A percentile compares a stretch with the other conserved stretches of the same genome.
Evolutionary conservation across 306 rosid species (phyloP).

Genomic region (Rosa multiflora): DNA sequence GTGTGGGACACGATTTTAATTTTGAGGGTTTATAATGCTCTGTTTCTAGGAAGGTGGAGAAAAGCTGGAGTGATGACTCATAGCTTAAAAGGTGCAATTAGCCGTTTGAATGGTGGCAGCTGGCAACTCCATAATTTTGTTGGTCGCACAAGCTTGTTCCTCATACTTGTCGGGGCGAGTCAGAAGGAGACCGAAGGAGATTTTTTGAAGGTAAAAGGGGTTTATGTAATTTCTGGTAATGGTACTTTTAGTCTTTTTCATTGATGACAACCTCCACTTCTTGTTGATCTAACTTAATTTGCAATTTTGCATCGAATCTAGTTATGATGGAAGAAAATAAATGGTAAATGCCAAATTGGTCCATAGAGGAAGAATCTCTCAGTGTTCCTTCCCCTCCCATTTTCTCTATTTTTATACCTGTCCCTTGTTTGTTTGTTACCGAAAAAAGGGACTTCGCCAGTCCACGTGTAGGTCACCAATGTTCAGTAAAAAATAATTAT

Average conservation of each 20-base stretch:
- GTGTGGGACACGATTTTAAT: not conserved
- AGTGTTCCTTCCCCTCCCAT: no score
- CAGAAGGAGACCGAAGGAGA: not conserved
- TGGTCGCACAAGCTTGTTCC: not conserved
- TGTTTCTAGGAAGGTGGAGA: conserved; percentile 26
- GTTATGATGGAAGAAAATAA: not conserved
- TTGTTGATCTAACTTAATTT: not conserved
- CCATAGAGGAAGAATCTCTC: not conserved
- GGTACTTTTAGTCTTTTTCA: not conserved
- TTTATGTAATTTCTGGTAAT: not conserved
- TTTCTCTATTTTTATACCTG: not conserved
- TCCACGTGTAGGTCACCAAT: conserved; percentile 2
- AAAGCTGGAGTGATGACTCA: not conserved
- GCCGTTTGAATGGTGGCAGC: conserved; percentile 25
- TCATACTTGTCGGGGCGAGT: not conserved
- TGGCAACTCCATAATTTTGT: not conserved
- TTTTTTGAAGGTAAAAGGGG: not conserved
- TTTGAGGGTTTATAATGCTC: not conserved
- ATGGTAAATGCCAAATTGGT: not conserved
- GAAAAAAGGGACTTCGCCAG: not conserved
- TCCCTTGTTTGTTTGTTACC: not conserved
- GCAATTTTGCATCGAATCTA: not conserved
- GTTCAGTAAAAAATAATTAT: not conserved
- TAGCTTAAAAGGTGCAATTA: not conserved
- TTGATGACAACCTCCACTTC: not conserved